Evolutionary conservation across 2,329 filamentous ascomycete genomes (phyloP).

Genomic region (Fusarium chuoi): DNA sequence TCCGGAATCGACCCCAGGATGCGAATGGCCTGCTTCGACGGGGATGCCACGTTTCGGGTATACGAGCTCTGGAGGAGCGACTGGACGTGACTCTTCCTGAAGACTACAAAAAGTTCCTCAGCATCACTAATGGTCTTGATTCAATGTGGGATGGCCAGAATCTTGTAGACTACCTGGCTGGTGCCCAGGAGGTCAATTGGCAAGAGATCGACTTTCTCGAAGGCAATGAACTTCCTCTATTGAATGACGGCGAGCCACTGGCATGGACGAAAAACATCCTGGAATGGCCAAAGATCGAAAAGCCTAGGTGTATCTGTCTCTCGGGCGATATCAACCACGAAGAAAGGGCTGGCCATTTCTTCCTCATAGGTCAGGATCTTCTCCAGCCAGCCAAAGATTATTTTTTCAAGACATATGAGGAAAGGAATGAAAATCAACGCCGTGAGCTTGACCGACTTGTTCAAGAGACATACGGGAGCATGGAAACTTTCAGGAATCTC

Average conservation of each 20-base stretch:
- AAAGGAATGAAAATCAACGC: background rate
- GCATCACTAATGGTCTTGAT: background rate
- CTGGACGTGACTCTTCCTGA: background rate
- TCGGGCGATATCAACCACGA: background rate
- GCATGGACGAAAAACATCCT: background rate
- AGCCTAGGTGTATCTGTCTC: background rate
- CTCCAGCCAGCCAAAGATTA: conserved; percentile 4
- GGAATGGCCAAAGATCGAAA: background rate
- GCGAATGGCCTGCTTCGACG: background rate
- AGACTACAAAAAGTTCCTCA: conserved; percentile 1
- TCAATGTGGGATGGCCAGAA: conserved; percentile 9
- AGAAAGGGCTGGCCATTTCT: background rate
- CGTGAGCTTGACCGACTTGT: conserved; percentile 2
- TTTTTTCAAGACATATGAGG: background rate
- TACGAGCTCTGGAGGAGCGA: background rate
- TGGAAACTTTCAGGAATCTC: background rate
- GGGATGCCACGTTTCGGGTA: background rate
- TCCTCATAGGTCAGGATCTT: background rate
- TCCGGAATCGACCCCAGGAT: background rate
- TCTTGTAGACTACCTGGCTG: background rate
- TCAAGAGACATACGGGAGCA: conserved; percentile 1
- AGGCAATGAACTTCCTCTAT: background rate
- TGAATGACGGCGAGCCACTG: background rate
- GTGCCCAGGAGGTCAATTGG: background rate
- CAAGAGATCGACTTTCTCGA: background rate